Evolutionary conservation across 2,329 filamentous ascomycete species (phyloP), one percentile per base, ranked within the genome.

Genomic region (Xylariaceae sp.): DNA sequence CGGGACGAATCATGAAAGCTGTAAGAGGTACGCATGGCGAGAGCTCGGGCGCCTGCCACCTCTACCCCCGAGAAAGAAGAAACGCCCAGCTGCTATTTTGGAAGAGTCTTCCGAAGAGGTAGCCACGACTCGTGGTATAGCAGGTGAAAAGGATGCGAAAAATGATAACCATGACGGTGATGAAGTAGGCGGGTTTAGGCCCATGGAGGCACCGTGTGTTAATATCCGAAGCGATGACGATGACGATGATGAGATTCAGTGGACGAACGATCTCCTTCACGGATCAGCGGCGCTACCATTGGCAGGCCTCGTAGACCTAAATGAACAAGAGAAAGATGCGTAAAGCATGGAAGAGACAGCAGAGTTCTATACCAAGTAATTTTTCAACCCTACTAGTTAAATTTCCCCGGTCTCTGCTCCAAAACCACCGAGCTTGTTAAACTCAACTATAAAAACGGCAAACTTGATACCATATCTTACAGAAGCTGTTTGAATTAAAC

Each of bases 1-100:
- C 17, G 53, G 63, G 8, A 60, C 63, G 8, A 65, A 62, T 34
- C 59, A 63, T 29, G 52, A 64, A 40, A 62, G 49, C 36, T 28
- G 24, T 12, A 52, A 56, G 36, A 24, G 34, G 12, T n/a, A 36
- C 34, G 51, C 47, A 14, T 46, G 26, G 34, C 12, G 57, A 11
- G 46, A 44, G 16, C 45, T 52, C 29, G 51, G 28, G 28, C 6
- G 28, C 6, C 28, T 31, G 43, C 23, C 21, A 17, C n/a, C 33
- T 11, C 16, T 16, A 5, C 33, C n/a, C 16, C n/a, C n/a, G 6
- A 4, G 33, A 11, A 36, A 4, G 33, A 36, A 36, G 33, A 36
- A 16, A 17, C 28, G 28, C 6, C 28, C 28, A 12, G 28, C 28
- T 12, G 7, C 28, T 12, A 31, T 12, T 31, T 31, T 12, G 7